phyloP scores from a whole-genome alignment of 1,284 basidiomycete genomes.

The Trametes polyzona region DNA sequence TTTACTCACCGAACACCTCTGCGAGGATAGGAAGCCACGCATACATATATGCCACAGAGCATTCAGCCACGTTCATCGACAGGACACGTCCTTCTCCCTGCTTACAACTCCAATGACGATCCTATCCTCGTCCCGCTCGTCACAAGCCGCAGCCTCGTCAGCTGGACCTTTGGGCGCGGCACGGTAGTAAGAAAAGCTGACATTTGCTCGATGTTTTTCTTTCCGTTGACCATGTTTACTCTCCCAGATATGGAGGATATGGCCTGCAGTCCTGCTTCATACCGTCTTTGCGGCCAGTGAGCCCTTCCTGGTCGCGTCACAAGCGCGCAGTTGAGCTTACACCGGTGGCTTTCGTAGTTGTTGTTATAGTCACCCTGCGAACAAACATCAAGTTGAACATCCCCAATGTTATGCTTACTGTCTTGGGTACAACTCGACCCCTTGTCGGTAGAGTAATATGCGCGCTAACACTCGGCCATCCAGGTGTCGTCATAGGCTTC shows the following conservation, averaged over 20 bases:
- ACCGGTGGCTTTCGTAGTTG: constrained; percentile 34
- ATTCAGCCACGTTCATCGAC: constrained; percentile 15
- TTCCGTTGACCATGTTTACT: neutral
- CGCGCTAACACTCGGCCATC: too few relatives aligned
- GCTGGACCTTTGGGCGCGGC: constrained; percentile 65
- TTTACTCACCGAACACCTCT: too few relatives aligned
- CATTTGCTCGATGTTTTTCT: too few relatives aligned
- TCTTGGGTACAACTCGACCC: constrained; percentile 51
- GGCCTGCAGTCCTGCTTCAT: constrained; percentile 67
- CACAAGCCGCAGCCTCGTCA: constrained; percentile 36
- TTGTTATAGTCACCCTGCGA: constrained; percentile 50
- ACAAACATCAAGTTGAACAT: constrained; percentile 48
- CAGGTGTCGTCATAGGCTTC: constrained; percentile 73
- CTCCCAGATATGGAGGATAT: constrained; percentile 62
- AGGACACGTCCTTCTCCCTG: constrained; percentile 20
- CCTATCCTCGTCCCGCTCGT: constrained; percentile 7
- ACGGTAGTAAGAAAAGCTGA: constrained; percentile 57
- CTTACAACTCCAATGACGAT: constrained; percentile 11
- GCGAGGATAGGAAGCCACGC: too few relatives aligned
- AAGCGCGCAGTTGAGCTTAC: neutral
- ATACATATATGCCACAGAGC: too few relatives aligned
- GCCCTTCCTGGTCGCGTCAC: constrained; percentile 12
- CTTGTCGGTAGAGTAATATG: too few relatives aligned
- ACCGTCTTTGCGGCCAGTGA: constrained; percentile 58
- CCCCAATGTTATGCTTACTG: constrained; percentile 61